Base-by-base conservation (phyloP, 1,139 yeast genomes). In the Nadsonia starkeyi-henricii region DNA sequence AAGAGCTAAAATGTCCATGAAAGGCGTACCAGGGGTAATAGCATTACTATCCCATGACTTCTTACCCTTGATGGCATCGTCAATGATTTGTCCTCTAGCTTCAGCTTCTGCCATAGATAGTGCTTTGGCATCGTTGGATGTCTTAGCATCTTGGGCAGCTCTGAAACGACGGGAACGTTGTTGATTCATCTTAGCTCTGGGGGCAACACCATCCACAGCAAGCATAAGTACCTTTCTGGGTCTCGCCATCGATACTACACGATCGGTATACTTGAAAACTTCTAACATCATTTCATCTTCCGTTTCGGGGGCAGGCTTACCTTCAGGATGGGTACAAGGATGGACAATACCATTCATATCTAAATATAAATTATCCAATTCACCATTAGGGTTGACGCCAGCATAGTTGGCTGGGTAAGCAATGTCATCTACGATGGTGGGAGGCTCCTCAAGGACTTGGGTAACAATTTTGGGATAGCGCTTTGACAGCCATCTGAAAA, bases 171-270 rank as follows among this genome's bases (percentile, higher is more conserved):
- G 79, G 1, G 95, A 79, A 57, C 99, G 77, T 67, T 91, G 99
- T 65, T 91, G 98, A 66, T 93, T 93, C 97, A 93, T 89, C 66
- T 91, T 91, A 44, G 98, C 98, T 60, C 98, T 73, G 20, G 99
- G 99, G 1, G 98, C 98, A 46, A 93, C 98, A 53, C 98, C 99
- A 70, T 93, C 99, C 47, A 93, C 94, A 1, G 98, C 97, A 95
- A 93, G 89, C 65, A 84, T 89, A 58, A 93, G 85, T 33, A 85
- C 78, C 62, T 86, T 77, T 58, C 84, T 74, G 5, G 99, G 99
- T 58, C 96, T 73, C 0, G 96, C 96, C 93, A 89, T 85, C 70
- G 80, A 79, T 50, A 89, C 68, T 9, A 89, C 95, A 48, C 95
- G 72, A 57, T 89, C 93, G 0, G 96, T 89, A 61, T 89, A 89